These are phyloP conservation scores for Aurantiochytrium sp. DNA, from an alignment of 108 stramenopile genomes.

Conservation along the genomic window DNA sequence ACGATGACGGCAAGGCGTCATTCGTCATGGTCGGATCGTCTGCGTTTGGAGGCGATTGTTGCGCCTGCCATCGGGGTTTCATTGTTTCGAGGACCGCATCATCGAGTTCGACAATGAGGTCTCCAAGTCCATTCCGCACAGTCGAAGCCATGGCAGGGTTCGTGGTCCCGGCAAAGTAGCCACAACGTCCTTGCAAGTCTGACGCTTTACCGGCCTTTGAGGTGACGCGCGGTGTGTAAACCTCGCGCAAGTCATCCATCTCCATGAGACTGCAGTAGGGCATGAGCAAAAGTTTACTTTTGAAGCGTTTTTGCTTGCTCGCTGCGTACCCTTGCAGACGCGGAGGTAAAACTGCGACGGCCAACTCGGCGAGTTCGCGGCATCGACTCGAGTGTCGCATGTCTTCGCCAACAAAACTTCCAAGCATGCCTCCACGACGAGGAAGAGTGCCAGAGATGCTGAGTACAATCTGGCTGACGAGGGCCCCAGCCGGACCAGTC, in stretches of 20 bases:
- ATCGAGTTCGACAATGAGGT: background rate
- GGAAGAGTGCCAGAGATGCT: background rate
- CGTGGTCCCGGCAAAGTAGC: background rate
- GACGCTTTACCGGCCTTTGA: background rate
- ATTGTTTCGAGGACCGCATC: background rate
- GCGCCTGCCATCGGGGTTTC: no score
- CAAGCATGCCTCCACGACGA: background rate
- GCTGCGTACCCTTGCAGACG: background rate
- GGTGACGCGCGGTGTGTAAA: background rate
- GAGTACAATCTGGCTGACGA: background rate
- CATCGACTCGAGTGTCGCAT: background rate
- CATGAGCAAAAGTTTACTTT: slow-evolving; percentile 6
- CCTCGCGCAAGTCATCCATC: background rate
- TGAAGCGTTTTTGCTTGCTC: background rate
- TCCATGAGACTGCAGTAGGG: background rate
- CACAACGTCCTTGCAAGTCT: background rate
- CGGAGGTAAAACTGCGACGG: background rate
- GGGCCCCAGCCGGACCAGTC: background rate
- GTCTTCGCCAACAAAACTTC: background rate
- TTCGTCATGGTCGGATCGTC: no score
- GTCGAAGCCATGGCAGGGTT: background rate
- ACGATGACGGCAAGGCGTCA: no score
- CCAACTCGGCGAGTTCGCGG: background rate
- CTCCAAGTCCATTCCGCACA: background rate
- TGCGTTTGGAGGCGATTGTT: no score